Conservation (phyloP, 2,329 filamentous ascomycete genomes). For the Cryoendolithus antarcticus region DNA sequence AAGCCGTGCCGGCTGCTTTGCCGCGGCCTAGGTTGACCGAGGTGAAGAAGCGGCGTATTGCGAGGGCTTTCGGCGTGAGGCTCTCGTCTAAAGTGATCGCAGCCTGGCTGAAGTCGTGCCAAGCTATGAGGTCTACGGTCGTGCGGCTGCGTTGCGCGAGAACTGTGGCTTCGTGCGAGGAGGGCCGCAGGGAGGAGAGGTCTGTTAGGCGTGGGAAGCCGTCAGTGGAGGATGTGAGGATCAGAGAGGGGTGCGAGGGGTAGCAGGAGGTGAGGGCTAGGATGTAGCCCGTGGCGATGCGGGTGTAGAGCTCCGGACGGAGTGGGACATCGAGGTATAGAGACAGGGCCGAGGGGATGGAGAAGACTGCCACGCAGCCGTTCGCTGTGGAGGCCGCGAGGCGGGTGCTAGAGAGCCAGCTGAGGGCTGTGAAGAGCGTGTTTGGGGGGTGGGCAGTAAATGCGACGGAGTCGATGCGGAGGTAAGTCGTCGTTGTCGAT, state of each 20-base stretch:
- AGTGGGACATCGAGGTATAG: conserved; percentile 22
- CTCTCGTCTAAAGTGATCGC: conserved; percentile 45
- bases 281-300: conserved; percentile 36
- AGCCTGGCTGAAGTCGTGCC: conserved; percentile 43
- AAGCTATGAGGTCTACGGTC: conserved; percentile 36
- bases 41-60: conserved; percentile 41
- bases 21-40: conserved; percentile 27
- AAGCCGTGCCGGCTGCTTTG: conserved; percentile 25
- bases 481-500: conserved; percentile 13
- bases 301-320: conserved; percentile 32
- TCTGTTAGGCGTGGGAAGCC: conserved; percentile 45
- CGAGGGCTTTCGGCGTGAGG: conserved; percentile 36
- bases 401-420: conserved; percentile 45
- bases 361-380: conserved; percentile 45
- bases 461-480: conserved; percentile 34
- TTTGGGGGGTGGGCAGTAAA: conserved; percentile 39
- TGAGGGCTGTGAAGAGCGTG: conserved; percentile 43
- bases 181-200: conserved; percentile 31
- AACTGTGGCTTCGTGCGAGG: conserved; percentile 33
- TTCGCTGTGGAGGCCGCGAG: conserved; percentile 45
- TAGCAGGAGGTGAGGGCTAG: conserved; percentile 37
- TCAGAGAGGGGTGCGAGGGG: conserved; percentile 40
- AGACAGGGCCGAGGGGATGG: conserved; percentile 24
- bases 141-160: conserved; percentile 38
- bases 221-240: conserved; percentile 42